Evolutionary conservation across 139 green algal species (phyloP).

Genomic region (Tetraselmis striata): DNA sequence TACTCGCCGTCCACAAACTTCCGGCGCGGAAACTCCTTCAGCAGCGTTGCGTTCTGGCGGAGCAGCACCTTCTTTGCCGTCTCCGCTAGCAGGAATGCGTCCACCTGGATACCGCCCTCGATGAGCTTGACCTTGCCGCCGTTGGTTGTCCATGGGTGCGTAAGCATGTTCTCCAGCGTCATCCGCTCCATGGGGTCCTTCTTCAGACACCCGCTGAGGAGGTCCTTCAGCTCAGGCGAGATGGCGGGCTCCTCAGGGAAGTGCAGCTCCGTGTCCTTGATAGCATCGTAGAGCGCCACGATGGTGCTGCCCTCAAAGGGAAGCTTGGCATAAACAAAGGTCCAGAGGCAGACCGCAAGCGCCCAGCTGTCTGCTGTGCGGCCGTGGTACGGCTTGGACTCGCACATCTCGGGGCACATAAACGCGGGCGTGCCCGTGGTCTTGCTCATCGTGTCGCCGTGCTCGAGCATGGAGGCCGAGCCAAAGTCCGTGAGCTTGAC

Average conservation of each 20-base stretch:
- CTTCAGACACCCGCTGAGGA: neutral
- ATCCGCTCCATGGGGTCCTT: neutral
- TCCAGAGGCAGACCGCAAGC: conserved; percentile 72
- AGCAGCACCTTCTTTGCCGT: neutral
- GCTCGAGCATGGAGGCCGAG: conserved; percentile 22
- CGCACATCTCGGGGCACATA: conserved; percentile 33
- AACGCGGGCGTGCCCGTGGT: conserved; percentile 66
- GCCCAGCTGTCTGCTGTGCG: conserved; percentile 74
- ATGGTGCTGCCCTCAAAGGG: neutral
- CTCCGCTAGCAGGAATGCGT: neutral
- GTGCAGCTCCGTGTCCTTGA: neutral
- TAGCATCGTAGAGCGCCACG: neutral
- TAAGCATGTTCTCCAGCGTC: neutral
- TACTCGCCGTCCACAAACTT: neutral
- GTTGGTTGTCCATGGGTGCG: neutral
- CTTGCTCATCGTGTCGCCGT: neutral
- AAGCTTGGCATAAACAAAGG: conserved; percentile 57
- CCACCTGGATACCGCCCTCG: neutral
- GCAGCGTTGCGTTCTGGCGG: neutral
- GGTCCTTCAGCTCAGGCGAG: neutral
- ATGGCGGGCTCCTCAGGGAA: neutral
- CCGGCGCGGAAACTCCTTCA: neutral
- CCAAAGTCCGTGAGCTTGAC: conserved; percentile 90
- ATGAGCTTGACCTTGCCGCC: neutral
- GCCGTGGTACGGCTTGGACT: conserved; percentile 36